phyloP scores from a whole-genome alignment of 2,329 filamentous ascomycete species.

The Exophiala calicioides region DNA sequence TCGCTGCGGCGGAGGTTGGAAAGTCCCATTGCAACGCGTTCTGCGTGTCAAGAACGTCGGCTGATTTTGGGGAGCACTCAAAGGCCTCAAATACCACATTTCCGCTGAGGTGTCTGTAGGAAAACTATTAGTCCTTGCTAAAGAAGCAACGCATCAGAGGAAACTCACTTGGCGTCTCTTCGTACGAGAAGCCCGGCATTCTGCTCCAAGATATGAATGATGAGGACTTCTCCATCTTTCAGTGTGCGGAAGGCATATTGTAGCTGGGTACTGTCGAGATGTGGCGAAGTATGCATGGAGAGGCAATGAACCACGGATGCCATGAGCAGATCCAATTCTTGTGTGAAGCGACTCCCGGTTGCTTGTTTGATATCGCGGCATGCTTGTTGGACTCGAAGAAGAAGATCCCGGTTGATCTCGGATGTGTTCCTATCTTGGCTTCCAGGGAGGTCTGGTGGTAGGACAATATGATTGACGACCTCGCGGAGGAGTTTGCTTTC shows the following conservation, averaged over 20 bases:
- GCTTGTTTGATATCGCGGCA: slow-evolving; percentile 26
- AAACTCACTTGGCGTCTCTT: slow-evolving; percentile 36
- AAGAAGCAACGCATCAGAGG: neutral
- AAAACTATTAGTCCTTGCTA: too few species aligned
- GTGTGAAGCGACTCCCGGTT: slow-evolving; percentile 1
- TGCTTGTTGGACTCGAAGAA: slow-evolving; percentile 34
- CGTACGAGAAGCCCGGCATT: slow-evolving; percentile 52
- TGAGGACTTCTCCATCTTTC: slow-evolving; percentile 37
- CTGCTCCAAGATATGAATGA: slow-evolving; percentile 51
- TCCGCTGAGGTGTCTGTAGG: slow-evolving; percentile 26
- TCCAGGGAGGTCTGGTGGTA: slow-evolving; percentile 43
- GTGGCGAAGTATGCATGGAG: slow-evolving; percentile 2
- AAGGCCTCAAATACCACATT: slow-evolving; percentile 60
- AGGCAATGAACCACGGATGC: slow-evolving; percentile 10
- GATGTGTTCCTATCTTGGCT: slow-evolving; percentile 35
- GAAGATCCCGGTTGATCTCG: slow-evolving; percentile 35
- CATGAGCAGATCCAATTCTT: slow-evolving; percentile 8
- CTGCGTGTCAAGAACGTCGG: slow-evolving; percentile 52
- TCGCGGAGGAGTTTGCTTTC: slow-evolving; percentile 9
- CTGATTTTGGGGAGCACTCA: slow-evolving; percentile 58
- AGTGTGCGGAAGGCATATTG: slow-evolving; percentile 33
- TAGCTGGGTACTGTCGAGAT: slow-evolving; percentile 10
- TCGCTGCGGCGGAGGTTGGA: slow-evolving; percentile 54
- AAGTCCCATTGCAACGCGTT: slow-evolving; percentile 61
- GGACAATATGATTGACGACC: slow-evolving; percentile 40